Evolutionary conservation across 768 basidiomycete genomes (phyloP), one percentile per base, ranked within the genome.

Genomic region (Russula virescens): DNA sequence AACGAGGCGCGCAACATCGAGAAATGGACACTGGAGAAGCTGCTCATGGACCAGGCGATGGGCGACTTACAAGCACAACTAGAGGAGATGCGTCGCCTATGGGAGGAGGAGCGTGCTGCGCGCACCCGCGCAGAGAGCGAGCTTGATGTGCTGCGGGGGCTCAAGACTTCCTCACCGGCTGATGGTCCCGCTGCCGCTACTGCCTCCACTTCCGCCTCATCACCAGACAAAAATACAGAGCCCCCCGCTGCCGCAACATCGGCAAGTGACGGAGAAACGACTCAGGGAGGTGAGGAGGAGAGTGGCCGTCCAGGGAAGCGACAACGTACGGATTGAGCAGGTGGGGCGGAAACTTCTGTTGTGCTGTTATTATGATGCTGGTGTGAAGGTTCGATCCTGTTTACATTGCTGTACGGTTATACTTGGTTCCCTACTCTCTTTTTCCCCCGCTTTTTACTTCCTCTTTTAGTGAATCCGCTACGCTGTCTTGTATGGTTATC

Each of bases 21-120:
- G 71, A 91, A 91, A 71, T 95, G 94, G 93, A 93, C 92, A 7
- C 78, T 96, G 43, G 93, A 96, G 77, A 94, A 94, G 75, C 72
- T 94, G 38, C 77, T 95, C 55, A 93, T 91, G 88, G 93, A 94
- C 69, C 92, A 94, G 74, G 90, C 89, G 2, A 90, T 91, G 90
- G 88, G 88, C 7, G 90, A 91, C 68, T 75, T 91, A 60, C 89
- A 92, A 73, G 83, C 85, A 16, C 90, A 92, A 71, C 78, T 93
- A 13, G 91, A 91, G 68, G 91, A 92, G 73, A 79, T 88, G 72
- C 84, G 88, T 70, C 77, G 87, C n/a, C 68, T 86, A 70, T 91
- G 89, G 86, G 90, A 91, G 56, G 87, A 89, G 67, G 91, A 92
- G 71, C 80, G 87, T 21, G 75, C 76, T 58, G 78, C 76, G 3